Percentiles rank a stretch among this genome's conserved stretches.
phyloP scores from a whole-genome alignment of 352 stramenopile genomes.

The Phytophthora crassamura region DNA sequence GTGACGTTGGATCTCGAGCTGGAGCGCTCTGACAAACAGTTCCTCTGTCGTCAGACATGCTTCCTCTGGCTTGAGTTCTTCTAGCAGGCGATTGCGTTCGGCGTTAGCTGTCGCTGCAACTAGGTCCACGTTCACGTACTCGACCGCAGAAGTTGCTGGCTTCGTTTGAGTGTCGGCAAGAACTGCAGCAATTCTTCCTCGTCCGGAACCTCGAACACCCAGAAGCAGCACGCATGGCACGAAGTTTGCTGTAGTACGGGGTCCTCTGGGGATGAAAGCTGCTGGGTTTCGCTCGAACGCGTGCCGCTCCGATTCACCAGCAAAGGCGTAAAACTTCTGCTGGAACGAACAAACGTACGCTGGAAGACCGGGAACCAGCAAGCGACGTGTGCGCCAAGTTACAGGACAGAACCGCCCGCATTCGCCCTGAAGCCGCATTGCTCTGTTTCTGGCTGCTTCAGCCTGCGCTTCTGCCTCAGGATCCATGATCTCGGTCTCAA shows the following conservation, averaged over 20 bases:
- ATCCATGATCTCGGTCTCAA: conserved; percentile 10
- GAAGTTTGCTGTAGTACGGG: conserved; percentile 35
- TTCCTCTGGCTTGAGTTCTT: conserved; percentile 39
- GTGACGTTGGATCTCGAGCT: conserved; percentile 23
- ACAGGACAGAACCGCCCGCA: conserved; percentile 70
- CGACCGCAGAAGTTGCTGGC: background rate
- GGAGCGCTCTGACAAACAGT: conserved; percentile 25
- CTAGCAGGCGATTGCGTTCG: conserved; percentile 20
- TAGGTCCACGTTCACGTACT: conserved; percentile 33
- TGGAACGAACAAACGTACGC: conserved; percentile 48
- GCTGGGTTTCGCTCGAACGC: conserved; percentile 63
- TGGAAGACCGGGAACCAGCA: conserved; percentile 52
- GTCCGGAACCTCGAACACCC: conserved; percentile 49
- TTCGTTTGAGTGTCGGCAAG: conserved; percentile 11
- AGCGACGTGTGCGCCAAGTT: conserved; percentile 47
- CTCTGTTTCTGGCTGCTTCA: conserved; percentile 18
- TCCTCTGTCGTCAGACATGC: conserved; percentile 20
- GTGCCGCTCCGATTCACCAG: conserved; percentile 41
- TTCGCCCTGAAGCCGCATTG: conserved; percentile 48
- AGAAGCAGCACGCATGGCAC: conserved; percentile 60
- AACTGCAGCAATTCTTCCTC: conserved; percentile 12
- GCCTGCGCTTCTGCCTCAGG: conserved; percentile 21
- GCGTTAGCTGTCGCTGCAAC: background rate
- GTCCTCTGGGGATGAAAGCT: conserved; percentile 43
- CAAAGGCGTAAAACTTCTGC: conserved; percentile 66